Evolutionary conservation across 192 early-diverging fungal species (phyloP), one percentile per base, ranked within the genome.

Genomic region (Pilaira anomala): DNA sequence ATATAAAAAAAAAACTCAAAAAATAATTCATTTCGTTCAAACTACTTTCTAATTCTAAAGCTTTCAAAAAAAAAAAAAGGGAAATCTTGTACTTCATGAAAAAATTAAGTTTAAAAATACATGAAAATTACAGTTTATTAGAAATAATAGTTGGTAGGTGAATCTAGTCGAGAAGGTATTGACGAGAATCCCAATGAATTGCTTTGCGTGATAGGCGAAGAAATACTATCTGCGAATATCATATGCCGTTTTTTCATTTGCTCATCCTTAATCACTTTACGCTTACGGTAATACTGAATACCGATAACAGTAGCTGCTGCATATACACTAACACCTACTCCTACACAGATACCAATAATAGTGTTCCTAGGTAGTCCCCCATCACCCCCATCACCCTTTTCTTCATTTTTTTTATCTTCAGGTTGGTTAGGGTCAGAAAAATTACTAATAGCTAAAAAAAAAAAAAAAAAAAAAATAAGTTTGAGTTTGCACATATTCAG

Each of bases 201-300:
- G 39, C 72, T 70, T 45, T 68, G 61, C 74, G 72, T 76, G 18
- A 76, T 67, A 18, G 74, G 74, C 4, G 69, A 59, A 9, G 69
- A 60, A 16, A 76, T 76, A 53, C 52, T 59, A 1, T 60, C 51
- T n/a, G 60, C 65, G 46, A 70, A 71, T 9, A 71, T 22, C 14
- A 66, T 21, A 39, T 62, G 51, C 18, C 61, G 61, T 42, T 66
- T 16, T 4, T 44, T 36, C 22, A 48, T 51, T 30, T 58, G 33
- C 26, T 67, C 29, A 14, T 59, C 60, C 9, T 65, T 28, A 18
- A 52, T 48, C 19, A 58, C 60, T 40, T 72, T 75, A 14, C 54
- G 69, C 21, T 52, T 54, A 18, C 60, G 60, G 52, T 78, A 78
- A 1, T 60, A 52, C 7, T 66, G 57, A 33, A 78, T 60, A 52